A percentile compares a stretch with the other conserved stretches of the same genome.
These are phyloP conservation scores for Perilla frutescens DNA, from an alignment of 257 asterid genomes.

Conservation along the genomic window DNA sequence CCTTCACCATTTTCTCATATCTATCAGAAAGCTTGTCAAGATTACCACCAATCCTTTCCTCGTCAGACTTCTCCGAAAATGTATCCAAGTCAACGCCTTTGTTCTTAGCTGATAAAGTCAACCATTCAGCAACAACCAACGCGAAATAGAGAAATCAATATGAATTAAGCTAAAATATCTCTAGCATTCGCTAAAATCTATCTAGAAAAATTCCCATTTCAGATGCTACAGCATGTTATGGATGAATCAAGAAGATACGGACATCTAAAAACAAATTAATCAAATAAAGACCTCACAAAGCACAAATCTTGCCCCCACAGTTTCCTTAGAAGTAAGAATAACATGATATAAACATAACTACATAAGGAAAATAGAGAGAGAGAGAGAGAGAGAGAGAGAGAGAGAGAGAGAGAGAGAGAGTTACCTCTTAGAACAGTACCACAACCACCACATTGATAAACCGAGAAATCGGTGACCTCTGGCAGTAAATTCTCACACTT, in stretches of 20 bases:
- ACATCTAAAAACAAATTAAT: slow-evolving; percentile 22
- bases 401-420: slow-evolving; percentile 14
- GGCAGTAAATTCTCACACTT: slow-evolving; percentile 80
- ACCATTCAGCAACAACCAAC: slow-evolving; percentile 33
- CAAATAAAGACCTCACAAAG: slow-evolving; percentile 4
- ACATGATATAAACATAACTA: slow-evolving; percentile 15
- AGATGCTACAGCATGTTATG: slow-evolving; percentile 17
- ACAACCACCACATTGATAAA: slow-evolving; percentile 86
- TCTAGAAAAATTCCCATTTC: slow-evolving; percentile 5
- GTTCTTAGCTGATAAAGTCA: slow-evolving; percentile 64
- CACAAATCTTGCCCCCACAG: slow-evolving; percentile 28
- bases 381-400: background rate
- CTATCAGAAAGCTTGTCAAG: slow-evolving; percentile 51
- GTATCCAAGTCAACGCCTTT: slow-evolving; percentile 63
- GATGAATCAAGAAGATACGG: slow-evolving; percentile 9
- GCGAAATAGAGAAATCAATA: slow-evolving; percentile 26
- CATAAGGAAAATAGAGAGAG: background rate
- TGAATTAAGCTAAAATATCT: slow-evolving; percentile 24
- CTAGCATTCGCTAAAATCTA: background rate
- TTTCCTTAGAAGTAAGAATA: slow-evolving; percentile 17
- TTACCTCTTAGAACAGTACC: slow-evolving; percentile 82
- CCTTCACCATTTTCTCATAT: slow-evolving; percentile 42
- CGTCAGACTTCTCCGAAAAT: slow-evolving; percentile 61
- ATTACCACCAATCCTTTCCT: slow-evolving; percentile 46
- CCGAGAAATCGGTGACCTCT: slow-evolving; percentile 72